Base-by-base conservation (phyloP, 768 basidiomycete genomes). In the Mycena polygramma region DNA sequence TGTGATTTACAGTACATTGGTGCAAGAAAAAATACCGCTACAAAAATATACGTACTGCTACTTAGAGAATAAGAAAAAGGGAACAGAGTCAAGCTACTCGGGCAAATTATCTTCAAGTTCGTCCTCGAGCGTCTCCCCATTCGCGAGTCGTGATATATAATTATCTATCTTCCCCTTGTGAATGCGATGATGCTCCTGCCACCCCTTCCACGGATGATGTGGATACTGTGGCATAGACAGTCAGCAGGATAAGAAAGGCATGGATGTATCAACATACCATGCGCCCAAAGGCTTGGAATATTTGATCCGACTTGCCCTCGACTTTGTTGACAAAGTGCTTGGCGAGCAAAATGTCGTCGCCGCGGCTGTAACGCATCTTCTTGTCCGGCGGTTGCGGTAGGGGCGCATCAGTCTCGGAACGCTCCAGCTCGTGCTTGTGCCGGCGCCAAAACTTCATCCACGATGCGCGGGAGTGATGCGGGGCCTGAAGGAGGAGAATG, bases 401-500 rank as follows among this genome's bases (percentile, higher is more conserved):
- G 1, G 92, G 92, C 14, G 90, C 92, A 68, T 92, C 91, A 0
- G 81, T 84, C n/a, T 90, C 90, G 4, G 84, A 83, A 66, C 87
- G 88, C 60, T 91, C 86, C 45, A 94, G 81, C 74, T 96, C 94
- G 74, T 96, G 94, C 73, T 94, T 94, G 78, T 96, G 94, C 64
- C 94, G 85, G 19, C 94, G 87, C 89, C 94, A 96, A 79, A 91
- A 96, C 80, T 96, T 96, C 93, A 96, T 94, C 94, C 94, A 96
- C 8, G 94, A 96, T 55, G 94, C 94, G 45, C 94, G 90, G 30
- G 94, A 95, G 76, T 96, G 94, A 79, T 96, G 94, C 0, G 94
- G 94, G 0, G 94, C 94, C 92, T 94, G 75, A 24, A 24, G 48
- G 20, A 66, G 36, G 49, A 55, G 60, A 24, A 13, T 10, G 41